phyloP scores from a whole-genome alignment of 2,329 filamentous ascomycete genomes.

The Stachybotrys chartarum region DNA sequence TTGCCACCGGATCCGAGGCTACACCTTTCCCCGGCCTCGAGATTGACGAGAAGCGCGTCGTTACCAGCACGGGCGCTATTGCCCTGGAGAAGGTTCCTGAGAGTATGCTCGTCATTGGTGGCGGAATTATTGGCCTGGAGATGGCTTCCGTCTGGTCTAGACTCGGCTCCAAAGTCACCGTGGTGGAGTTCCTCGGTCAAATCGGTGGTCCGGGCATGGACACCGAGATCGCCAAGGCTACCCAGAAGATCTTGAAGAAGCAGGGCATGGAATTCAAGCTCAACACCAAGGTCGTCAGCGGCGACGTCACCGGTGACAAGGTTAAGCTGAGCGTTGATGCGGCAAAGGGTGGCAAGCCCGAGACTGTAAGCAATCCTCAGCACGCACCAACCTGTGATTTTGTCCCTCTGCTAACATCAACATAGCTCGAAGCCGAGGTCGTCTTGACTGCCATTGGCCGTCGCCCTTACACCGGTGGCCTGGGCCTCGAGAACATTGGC shows the following conservation, averaged over 20 bases:
- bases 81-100: slow-evolving; percentile 85
- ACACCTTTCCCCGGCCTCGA: slow-evolving; percentile 94
- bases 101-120: slow-evolving; percentile 95
- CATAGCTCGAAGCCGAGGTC: slow-evolving; percentile 85
- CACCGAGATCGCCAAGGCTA: slow-evolving; percentile 79
- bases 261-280: slow-evolving; percentile 99
- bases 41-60: slow-evolving; percentile 94
- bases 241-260: slow-evolving; percentile 90
- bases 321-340: slow-evolving; percentile 82
- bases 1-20: slow-evolving; percentile 90
- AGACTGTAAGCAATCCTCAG: slow-evolving; percentile 58
- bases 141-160: slow-evolving; percentile 98
- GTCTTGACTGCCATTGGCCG: slow-evolving; percentile 96
- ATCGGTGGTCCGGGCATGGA: slow-evolving; percentile 99
- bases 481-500: slow-evolving; percentile 90
- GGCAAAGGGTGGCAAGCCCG: slow-evolving; percentile 92
- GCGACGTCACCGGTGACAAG: slow-evolving; percentile 70
- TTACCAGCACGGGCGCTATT: slow-evolving; percentile 94
- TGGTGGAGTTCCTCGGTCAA: slow-evolving; percentile 92
- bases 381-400: not conserved
- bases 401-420: slow-evolving; percentile 11
- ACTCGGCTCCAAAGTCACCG: slow-evolving; percentile 87
- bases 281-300: slow-evolving; percentile 86
- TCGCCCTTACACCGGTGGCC: slow-evolving; percentile 84
- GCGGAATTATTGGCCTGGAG: slow-evolving; percentile 97